phyloP scores from a whole-genome alignment of 441 rosid genomes.

The Gossypium gossypioides region DNA sequence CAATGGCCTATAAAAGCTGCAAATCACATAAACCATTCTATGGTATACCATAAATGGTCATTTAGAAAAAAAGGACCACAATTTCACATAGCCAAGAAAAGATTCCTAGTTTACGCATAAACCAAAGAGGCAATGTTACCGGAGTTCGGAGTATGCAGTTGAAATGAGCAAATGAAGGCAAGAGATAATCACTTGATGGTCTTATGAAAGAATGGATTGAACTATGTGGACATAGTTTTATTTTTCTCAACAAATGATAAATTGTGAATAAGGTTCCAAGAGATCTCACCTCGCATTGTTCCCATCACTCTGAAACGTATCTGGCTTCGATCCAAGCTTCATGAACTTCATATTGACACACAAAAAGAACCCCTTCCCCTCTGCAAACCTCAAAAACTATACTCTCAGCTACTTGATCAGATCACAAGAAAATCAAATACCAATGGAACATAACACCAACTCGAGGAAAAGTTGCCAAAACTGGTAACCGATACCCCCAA shows the following conservation, averaged over 20 bases:
- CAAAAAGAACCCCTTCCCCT: conserved; percentile 18
- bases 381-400: conserved; percentile 13
- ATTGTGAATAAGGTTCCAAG: not conserved
- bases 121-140: conserved; percentile 1
- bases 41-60: not conserved
- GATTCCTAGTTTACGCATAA: not conserved
- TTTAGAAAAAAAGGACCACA: conserved; percentile 6
- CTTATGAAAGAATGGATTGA: conserved; percentile 2
- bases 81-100: not conserved
- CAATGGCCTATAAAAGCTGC: not conserved
- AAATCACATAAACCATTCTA: conserved; percentile 6
- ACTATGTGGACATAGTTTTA: not conserved
- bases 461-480: conserved; percentile 26
- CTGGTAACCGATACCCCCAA: conserved; percentile 34
- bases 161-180: conserved; percentile 7
- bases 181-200: not conserved
- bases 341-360: conserved; percentile 72
- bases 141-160: not conserved
- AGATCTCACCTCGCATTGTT: conserved; percentile 51
- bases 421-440: conserved; percentile 21
- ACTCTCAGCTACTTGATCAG: conserved; percentile 16
- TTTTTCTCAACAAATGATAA: not conserved
- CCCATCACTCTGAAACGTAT: conserved; percentile 52
- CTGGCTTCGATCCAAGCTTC: conserved; percentile 88
- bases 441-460: conserved; percentile 25